Conservation (phyloP, 371 early-diverging fungal species). For the Capillidium heterosporum region DNA sequence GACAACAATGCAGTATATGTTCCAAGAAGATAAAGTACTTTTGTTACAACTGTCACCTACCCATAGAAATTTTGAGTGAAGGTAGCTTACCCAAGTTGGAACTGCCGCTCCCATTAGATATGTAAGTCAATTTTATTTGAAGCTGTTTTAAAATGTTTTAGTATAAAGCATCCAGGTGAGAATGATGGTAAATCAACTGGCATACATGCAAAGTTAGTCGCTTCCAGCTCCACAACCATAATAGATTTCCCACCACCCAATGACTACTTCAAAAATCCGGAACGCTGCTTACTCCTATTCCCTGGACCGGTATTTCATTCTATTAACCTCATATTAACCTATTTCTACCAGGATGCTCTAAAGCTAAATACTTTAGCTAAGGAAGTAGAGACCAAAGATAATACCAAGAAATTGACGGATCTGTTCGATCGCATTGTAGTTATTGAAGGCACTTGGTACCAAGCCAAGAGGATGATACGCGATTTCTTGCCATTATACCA, state of each 20-base stretch:
- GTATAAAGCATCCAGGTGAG: slow-evolving; percentile 65
- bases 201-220: slow-evolving; percentile 60
- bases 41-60: slow-evolving; percentile 41
- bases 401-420: slow-evolving; percentile 29
- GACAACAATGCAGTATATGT: slow-evolving; percentile 15
- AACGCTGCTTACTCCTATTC: slow-evolving; percentile 55
- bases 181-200: slow-evolving; percentile 71
- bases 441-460: slow-evolving; percentile 87
- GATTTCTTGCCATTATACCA: slow-evolving; percentile 20
- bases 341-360: background rate
- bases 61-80: slow-evolving; percentile 24
- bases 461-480: slow-evolving; percentile 56
- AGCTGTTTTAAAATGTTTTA: slow-evolving; percentile 7
- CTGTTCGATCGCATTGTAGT: slow-evolving; percentile 63
- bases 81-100: slow-evolving; percentile 36
- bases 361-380: background rate
- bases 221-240: slow-evolving; percentile 41
- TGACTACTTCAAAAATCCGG: slow-evolving; percentile 37
- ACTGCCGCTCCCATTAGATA: slow-evolving; percentile 56
- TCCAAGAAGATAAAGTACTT: slow-evolving; percentile 41
- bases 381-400: slow-evolving; percentile 45
- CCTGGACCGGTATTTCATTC: slow-evolving; percentile 48
- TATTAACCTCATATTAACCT: slow-evolving; percentile 11
- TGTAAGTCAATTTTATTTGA: slow-evolving; percentile 22
- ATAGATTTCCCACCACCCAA: slow-evolving; percentile 22